Evolutionary conservation across 140 eudicot species (phyloP), one percentile per base, ranked within the genome.

Genomic region (Oenanthe javanica): DNA sequence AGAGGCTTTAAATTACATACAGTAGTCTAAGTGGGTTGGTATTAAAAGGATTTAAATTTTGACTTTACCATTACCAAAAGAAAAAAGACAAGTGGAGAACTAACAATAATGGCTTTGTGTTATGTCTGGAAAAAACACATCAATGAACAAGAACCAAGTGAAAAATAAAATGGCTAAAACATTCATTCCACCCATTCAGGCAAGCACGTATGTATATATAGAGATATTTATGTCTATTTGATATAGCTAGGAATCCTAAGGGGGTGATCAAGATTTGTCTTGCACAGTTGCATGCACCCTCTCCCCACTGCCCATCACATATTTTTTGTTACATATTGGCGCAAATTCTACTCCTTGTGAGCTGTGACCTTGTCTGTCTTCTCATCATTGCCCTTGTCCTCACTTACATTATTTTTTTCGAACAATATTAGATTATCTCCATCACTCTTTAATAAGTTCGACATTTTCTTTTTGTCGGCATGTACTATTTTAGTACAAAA

Each of bases 241-340:
- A 61, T 23, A 63, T 23, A 63, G 40, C 36, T 31, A 31, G 36
- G 70, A 63, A 23, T 63, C 40, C 70, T 0, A 2, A 63, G 69
- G 38, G 69, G 36, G 69, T 11, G 69, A 49, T 49, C 14, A 51
- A 63, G 2, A 63, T 63, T 63, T 63, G 70, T 63, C 63, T 55
- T 18, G 63, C 63, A 55, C 63, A 55, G 70, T 63, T 63, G 70
- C 70, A 63, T 63, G 70, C 70, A 63, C 70, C 21, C 70, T 23
- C 70, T 63, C 70, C 70, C 70, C 70, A 23, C 70, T 23, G 23
- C 38, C 36, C 36, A 31, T 31, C 36, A 31, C 36, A 31, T 31
- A 31, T 31, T 31, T 31, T 31, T 31, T 31, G 36, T 31, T 31
- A 31, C 1, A 5, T 43, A 43, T 43, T 42, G 45, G 45, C 5